Evolutionary conservation across 306 rosid genomes (phyloP), one percentile per base, ranked within the genome.

Genomic region (Quercus ilex): DNA sequence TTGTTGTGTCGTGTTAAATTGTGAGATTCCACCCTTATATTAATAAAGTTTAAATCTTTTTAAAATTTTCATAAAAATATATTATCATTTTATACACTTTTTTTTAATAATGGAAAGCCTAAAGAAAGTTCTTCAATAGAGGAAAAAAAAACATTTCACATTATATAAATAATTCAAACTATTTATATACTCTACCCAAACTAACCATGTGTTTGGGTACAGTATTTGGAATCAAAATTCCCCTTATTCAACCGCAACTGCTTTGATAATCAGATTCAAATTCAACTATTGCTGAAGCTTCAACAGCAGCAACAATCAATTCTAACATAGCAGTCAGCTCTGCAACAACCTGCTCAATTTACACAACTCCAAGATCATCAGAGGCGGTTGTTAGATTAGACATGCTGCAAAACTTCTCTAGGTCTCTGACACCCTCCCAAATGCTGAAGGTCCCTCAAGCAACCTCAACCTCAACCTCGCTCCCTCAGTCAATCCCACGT

Each of bases 211-310:
- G 46, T 7, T 7, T 38, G 46, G 46, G 46, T 7, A 38, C 11
- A 38, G 46, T 38, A 38, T 38, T 38, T 38, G 46, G 46, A 38
- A 38, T 38, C 11, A 38, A 38, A 38, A 38, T 38, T 38, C 46
- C 46, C 76, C 15, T 82, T 83, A 79, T 81, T 57, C 93, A 85
- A 13, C 23, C 92, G 17, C 78, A 87, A 15, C 74, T 80, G 55
- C 86, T 87, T 97, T 5, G 99, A 94, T 28, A 88, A 77, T 80
- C 97, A 90, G 80, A 72, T 90, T 79, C 94, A 88, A 70, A 62
- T 88, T 82, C 99, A 87, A 64, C 86, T 94, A 74, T 74, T 92
- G 62, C 97, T 91, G 75, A 92, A 90, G 89, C 88, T 90, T 80
- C 97, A 92, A 46, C 71, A 67, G 46, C 71, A 65, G 49, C 98